A percentile compares a stretch with the other conserved stretches of the same genome.
Conservation (phyloP, 768 basidiomycete species). For the Tephrocybe sp. region DNA sequence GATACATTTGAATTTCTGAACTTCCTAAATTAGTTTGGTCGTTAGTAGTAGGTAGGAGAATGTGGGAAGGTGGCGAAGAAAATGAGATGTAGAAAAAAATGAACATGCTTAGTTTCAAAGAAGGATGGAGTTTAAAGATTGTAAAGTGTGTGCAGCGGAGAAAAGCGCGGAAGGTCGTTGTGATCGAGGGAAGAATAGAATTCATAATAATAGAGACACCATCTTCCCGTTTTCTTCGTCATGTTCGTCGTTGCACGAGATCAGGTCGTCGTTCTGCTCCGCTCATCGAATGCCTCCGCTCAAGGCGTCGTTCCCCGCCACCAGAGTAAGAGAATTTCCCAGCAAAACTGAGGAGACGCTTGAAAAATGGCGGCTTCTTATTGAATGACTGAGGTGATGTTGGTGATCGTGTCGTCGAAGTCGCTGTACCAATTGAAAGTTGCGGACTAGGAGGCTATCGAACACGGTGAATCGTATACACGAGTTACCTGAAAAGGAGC, state of each 20-base stretch:
- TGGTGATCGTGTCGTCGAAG: slow-evolving; percentile 59
- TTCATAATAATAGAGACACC: too few relatives aligned
- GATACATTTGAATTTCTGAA: background rate
- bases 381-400: slow-evolving; percentile 46
- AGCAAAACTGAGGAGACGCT: slow-evolving; percentile 55
- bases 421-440: slow-evolving; percentile 55
- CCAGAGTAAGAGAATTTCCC: slow-evolving; percentile 43
- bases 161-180: background rate
- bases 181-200: background rate
- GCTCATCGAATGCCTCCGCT: slow-evolving; percentile 53
- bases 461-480: slow-evolving; percentile 2
- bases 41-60: background rate
- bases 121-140: background rate
- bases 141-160: background rate
- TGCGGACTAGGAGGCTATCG: slow-evolving; percentile 42
- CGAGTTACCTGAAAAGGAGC: slow-evolving; percentile 5
- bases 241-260: slow-evolving; percentile 9
- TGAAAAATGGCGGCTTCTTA: slow-evolving; percentile 59
- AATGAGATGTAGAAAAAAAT: background rate
- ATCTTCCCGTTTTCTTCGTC: background rate
- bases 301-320: slow-evolving; percentile 36
- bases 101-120: slow-evolving; percentile 2
- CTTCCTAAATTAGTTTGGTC: background rate
- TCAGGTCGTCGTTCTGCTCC: slow-evolving; percentile 22
- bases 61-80: background rate